Conservation (phyloP, 2,329 filamentous ascomycete species). For the Exophiala alcalophila region DNA sequence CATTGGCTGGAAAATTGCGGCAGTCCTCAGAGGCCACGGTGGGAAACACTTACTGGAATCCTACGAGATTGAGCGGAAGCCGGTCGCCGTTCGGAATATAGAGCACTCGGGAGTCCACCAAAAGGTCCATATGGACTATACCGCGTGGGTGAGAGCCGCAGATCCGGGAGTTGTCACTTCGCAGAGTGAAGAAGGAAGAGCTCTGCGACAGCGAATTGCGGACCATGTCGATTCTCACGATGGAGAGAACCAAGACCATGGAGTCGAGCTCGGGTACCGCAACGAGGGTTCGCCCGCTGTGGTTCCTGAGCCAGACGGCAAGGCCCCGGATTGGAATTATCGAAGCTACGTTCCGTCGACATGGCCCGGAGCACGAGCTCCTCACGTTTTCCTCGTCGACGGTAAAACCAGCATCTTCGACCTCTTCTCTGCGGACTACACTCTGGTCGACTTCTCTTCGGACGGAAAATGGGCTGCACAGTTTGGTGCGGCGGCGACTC, state of each 20-base stretch:
- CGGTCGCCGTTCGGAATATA: slow-evolving; percentile 32
- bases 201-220: slow-evolving; percentile 2
- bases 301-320: slow-evolving; percentile 14
- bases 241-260: slow-evolving; percentile 22
- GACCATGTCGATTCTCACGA: slow-evolving; percentile 6
- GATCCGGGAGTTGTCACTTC: neutral
- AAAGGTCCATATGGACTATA: slow-evolving; percentile 6
- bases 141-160: slow-evolving; percentile 1
- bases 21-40: slow-evolving; percentile 31
- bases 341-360: slow-evolving; percentile 33
- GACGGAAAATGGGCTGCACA: neutral
- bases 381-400: slow-evolving; percentile 35
- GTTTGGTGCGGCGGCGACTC: slow-evolving; percentile 7
- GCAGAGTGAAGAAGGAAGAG: slow-evolving; percentile 1
- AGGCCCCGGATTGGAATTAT: slow-evolving; percentile 21
- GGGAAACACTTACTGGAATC: slow-evolving; percentile 29
- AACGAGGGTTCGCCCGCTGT: slow-evolving; percentile 26
- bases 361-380: slow-evolving; percentile 34
- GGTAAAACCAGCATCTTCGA: slow-evolving; percentile 32
- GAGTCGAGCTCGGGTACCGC: slow-evolving; percentile 30
- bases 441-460: slow-evolving; percentile 23
- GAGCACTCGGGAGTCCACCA: slow-evolving; percentile 26
- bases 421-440: slow-evolving; percentile 23
- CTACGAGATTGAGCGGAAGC: slow-evolving; percentile 35
- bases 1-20: slow-evolving; percentile 38